Percentiles rank a stretch among this genome's conserved stretches.
These are phyloP conservation scores for Ascochyta rabiei DNA, from an alignment of 2,329 filamentous ascomycete species.

Conservation along the genomic window DNA sequence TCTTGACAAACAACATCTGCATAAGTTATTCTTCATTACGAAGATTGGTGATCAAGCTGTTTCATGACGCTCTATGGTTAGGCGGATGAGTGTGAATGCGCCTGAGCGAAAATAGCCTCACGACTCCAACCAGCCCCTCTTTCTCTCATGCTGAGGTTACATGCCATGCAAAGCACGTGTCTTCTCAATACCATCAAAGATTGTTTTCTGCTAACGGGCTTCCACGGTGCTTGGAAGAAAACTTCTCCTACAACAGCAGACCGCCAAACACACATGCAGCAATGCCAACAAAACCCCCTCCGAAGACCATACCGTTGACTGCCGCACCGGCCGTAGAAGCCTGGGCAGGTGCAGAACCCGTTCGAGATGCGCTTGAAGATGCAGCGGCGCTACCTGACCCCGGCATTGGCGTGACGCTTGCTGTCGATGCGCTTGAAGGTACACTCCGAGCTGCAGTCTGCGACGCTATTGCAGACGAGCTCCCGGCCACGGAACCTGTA, in stretches of 20 bases:
- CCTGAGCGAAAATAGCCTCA: no score
- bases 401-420: slow-evolving; percentile 5
- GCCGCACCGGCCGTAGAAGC: slow-evolving; percentile 16
- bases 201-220: no score
- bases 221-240: no score
- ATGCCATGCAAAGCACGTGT: no score
- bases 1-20: no score
- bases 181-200: no score
- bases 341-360: slow-evolving; percentile 6
- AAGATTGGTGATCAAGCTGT: no score
- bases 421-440: not conserved
- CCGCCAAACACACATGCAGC: slow-evolving; percentile 21
- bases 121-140: no score
- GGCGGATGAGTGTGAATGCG: no score
- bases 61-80: no score
- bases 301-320: slow-evolving; percentile 10
- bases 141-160: no score
- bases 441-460: slow-evolving; percentile 3
- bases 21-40: no score
- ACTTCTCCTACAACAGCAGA: slow-evolving; percentile 7
- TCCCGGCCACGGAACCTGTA: not conserved
- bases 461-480: slow-evolving; percentile 1
- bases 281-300: slow-evolving; percentile 13
- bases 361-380: slow-evolving; percentile 4
- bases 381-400: not conserved